Percentiles rank a stretch among this genome's conserved stretches.
These are phyloP conservation scores for Talaromyces sp. DNA, from an alignment of 2,329 filamentous ascomycete species.

Conservation along the genomic window DNA sequence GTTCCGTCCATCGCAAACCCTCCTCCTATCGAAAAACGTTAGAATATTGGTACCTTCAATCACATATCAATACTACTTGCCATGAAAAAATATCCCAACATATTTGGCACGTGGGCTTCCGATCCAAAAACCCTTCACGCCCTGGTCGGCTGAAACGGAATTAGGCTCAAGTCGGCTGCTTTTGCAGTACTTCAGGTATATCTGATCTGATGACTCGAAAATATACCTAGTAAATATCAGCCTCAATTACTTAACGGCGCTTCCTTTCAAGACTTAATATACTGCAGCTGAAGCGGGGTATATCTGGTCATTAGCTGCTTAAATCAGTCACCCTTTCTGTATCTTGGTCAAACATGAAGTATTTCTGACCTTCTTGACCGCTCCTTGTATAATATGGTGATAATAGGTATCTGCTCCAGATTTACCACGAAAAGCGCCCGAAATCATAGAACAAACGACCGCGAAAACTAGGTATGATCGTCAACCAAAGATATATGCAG, in stretches of 20 bases:
- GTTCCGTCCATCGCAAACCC: neutral
- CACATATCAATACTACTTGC: neutral
- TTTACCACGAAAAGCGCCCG: neutral
- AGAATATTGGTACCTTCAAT: neutral
- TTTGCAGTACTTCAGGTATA: neutral
- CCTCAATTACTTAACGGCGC: neutral
- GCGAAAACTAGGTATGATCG: neutral
- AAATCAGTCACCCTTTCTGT: neutral
- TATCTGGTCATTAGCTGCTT: neutral
- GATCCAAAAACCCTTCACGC: neutral
- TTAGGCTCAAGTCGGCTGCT: neutral
- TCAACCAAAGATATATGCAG: neutral
- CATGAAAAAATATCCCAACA: neutral
- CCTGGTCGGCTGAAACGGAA: neutral
- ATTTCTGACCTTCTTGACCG: neutral
- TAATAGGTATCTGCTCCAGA: neutral
- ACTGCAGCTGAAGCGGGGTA: neutral
- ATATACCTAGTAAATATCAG: neutral
- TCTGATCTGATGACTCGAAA: neutral
- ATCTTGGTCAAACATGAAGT: neutral
- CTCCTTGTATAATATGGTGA: neutral
- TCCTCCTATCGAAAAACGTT: neutral
- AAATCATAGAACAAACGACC: conserved; percentile 2
- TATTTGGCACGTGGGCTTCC: neutral
- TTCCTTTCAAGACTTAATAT: neutral